phyloP scores from a whole-genome alignment of 495 filamentous ascomycete species.

The Rhypophila decipiens region DNA sequence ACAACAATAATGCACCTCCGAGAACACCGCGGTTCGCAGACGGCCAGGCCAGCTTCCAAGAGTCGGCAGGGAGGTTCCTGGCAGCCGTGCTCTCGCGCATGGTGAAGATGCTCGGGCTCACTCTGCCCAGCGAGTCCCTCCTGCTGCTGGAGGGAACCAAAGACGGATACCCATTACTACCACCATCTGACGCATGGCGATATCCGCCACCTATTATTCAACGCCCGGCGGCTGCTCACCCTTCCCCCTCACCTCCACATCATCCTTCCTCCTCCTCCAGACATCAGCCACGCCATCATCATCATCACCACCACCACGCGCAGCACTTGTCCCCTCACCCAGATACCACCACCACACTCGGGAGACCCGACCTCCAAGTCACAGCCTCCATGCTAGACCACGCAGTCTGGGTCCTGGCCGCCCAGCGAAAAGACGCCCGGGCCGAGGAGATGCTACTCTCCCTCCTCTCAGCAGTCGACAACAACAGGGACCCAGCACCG shows the following conservation, averaged over 20 bases:
- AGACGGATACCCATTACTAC: conserved; percentile 6
- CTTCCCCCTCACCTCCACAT: not conserved
- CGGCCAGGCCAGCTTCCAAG: conserved; percentile 1
- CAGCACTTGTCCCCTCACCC: not conserved
- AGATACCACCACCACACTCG: not conserved
- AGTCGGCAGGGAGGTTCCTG: conserved; percentile 10
- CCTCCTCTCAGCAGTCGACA: not conserved
- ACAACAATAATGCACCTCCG: not conserved
- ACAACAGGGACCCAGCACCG: not conserved
- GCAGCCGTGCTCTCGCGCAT: conserved; percentile 7
- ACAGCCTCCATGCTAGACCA: not conserved
- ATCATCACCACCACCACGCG: not conserved
- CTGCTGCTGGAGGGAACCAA: conserved; percentile 3
- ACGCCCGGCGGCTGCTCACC: not conserved
- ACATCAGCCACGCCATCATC: not conserved
- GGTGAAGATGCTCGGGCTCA: conserved; percentile 4
- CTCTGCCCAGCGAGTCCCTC: not conserved
- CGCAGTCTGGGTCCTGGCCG: not conserved
- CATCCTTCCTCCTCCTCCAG: too few relatives aligned
- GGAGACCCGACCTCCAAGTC: not conserved
- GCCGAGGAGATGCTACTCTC: not conserved
- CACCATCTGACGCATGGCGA: not conserved
- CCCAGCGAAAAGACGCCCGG: not conserved
- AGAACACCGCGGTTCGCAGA: conserved; percentile 1
- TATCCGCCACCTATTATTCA: not conserved